These are phyloP conservation scores for Solanum medicagineum DNA, from an alignment of 257 asterid species.

Conservation along the genomic window DNA sequence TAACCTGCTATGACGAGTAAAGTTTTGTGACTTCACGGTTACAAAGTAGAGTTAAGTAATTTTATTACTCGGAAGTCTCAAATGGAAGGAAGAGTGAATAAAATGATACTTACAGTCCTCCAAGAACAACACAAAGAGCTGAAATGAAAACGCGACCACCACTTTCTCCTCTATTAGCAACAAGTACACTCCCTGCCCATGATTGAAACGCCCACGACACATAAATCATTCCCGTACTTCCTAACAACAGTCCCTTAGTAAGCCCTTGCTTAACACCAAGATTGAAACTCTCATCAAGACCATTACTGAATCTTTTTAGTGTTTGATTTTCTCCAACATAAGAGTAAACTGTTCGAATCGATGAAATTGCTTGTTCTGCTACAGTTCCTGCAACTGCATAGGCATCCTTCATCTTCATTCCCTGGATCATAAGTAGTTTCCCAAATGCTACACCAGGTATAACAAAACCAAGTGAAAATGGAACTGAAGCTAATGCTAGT, in stretches of 20 bases:
- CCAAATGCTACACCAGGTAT: conserved; percentile 59
- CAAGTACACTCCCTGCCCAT: conserved; percentile 72
- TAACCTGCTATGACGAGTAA: background rate
- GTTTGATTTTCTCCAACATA: conserved; percentile 56
- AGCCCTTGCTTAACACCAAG: conserved; percentile 59
- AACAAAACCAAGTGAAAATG: conserved; percentile 44
- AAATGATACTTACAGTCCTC: conserved; percentile 51
- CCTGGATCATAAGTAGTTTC: conserved; percentile 41
- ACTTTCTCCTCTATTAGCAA: conserved; percentile 44
- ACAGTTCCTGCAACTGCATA: conserved; percentile 52
- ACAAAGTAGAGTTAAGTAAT: background rate
- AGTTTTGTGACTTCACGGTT: background rate
- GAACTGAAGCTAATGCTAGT: conserved; percentile 54
- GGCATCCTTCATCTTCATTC: conserved; percentile 36
- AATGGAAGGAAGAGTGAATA: background rate
- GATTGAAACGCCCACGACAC: conserved; percentile 67
- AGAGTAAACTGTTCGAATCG: conserved; percentile 63
- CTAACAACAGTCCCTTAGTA: conserved; percentile 66
- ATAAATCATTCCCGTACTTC: conserved; percentile 60
- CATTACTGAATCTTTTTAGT: conserved; percentile 35
- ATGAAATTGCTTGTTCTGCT: conserved; percentile 63
- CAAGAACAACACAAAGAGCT: conserved; percentile 41
- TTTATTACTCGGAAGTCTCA: background rate
- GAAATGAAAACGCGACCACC: conserved; percentile 61
- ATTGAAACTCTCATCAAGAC: conserved; percentile 35